Evolutionary conservation across 495 filamentous ascomycete genomes (phyloP).

Genomic region (Annulohypoxylon stygium): DNA sequence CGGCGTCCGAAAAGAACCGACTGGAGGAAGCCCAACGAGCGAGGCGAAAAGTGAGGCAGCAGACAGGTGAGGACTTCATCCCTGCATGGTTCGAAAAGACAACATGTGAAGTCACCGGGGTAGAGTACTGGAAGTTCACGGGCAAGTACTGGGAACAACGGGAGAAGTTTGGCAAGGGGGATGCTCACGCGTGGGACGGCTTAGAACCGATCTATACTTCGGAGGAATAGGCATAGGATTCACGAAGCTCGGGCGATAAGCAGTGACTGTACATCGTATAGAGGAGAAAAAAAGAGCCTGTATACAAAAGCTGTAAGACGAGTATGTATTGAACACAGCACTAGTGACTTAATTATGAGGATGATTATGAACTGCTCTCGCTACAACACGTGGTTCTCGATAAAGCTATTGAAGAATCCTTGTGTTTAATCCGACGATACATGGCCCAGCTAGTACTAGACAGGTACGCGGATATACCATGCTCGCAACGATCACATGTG

Average conservation of each 20-base stretch:
- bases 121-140: constrained; percentile 90
- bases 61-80: constrained; percentile 79
- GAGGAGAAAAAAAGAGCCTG: constrained; percentile 10
- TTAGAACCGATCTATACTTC: constrained; percentile 63
- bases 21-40: constrained; percentile 94
- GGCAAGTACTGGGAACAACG: constrained; percentile 87
- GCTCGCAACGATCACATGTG: background rate
- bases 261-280: constrained; percentile 24
- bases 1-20: constrained; percentile 92
- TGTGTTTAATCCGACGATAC: background rate
- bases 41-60: constrained; percentile 78
- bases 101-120: constrained; percentile 81
- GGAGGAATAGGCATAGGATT: constrained; percentile 29
- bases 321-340: constrained; percentile 43
- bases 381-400: background rate
- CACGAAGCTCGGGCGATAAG: constrained; percentile 4
- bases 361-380: background rate
- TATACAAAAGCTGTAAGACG: constrained; percentile 28
- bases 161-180: constrained; percentile 65
- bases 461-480: background rate
- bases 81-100: constrained; percentile 88
- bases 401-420: background rate
- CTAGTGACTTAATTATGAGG: constrained; percentile 4
- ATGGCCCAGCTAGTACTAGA: background rate
- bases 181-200: constrained; percentile 60